A percentile compares a stretch with the other conserved stretches of the same genome.
phyloP scores from a whole-genome alignment of 208 protist species.

The Herpetomonas tarakana region DNA sequence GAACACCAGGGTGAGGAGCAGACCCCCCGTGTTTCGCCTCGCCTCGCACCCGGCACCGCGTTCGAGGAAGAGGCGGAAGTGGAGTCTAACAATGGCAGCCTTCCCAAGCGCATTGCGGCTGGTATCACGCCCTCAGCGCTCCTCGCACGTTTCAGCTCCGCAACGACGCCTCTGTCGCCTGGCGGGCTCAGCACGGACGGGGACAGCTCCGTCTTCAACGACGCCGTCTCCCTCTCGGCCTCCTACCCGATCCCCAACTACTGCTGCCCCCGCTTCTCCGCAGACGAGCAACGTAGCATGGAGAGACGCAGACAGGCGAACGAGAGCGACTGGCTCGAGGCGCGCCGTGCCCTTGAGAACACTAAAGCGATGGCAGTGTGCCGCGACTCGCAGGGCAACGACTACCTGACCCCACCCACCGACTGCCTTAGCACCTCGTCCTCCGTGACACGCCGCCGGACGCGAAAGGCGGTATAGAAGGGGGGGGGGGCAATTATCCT shows the following conservation, averaged over 20 bases:
- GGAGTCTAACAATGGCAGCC: background rate
- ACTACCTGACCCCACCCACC: background rate
- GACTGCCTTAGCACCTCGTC: too few species aligned
- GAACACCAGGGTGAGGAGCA: too few species aligned
- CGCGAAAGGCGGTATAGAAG: too few species aligned
- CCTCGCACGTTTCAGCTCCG: background rate
- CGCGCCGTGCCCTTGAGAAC: constrained; percentile 27
- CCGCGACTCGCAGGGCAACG: background rate
- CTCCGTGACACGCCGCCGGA: too few species aligned
- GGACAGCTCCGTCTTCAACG: background rate
- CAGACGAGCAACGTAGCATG: constrained; percentile 27
- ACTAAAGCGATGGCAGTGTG: constrained; percentile 11
- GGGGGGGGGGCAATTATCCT: too few species aligned
- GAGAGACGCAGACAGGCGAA: constrained; percentile 35
- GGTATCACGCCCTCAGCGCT: background rate
- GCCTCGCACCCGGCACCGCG: background rate
- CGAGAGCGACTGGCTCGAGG: constrained; percentile 32
- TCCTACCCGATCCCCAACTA: constrained; percentile 4
- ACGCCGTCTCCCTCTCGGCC: background rate
- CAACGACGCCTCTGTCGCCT: background rate
- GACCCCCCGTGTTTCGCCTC: too few species aligned
- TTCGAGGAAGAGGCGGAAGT: background rate
- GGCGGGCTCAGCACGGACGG: background rate
- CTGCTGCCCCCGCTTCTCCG: constrained; percentile 29
- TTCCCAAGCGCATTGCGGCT: background rate